Evolutionary conservation across 768 basidiomycete species (phyloP), one percentile per base, ranked within the genome.

Genomic region (Pulveroboletus sp.): DNA sequence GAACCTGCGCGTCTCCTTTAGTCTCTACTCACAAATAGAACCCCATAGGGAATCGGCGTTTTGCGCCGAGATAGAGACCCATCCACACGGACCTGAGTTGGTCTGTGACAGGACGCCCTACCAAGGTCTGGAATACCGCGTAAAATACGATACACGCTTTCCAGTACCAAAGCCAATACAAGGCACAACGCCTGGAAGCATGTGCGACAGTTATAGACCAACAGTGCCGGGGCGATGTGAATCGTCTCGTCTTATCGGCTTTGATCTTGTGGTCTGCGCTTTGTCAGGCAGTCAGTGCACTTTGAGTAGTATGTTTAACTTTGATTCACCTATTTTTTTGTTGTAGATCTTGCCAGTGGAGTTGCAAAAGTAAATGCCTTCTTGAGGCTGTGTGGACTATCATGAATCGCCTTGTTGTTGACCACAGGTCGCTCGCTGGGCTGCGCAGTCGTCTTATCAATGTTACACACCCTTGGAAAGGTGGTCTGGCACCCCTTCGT

Each of bases 41-140:
- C 17, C n/a, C 8, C 51, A 59, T 58, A 66, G 64, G 62, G 62
- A n/a, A 79, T 83, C 53, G 80, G 80, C 31, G 74, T 80, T 53
- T 73, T 82, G 82, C 42, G 70, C 72, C 1, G 69, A 72, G 31
- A 60, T 77, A 40, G 81, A 82, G 64, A 64, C 67, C 6, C 59
- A 78, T 62, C 77, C 79, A 1, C 68, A 60, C 42, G 38, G 58
- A 39, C 65, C 72, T 6, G 49, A 56, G 39, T 57, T 78, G 30
- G 36, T 64, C 36, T 57, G 59, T 2, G 59, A 54, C 47, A 44
- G 54, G 32, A 44, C 62, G 5, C 3, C 11, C 28, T 71, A 70
- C 49, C 58, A 65, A 24, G 52, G 58, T 50, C 61, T 78, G n/a
- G 66, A 68, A 47, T 79, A 77, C 51, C 60, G 70, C 5, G 72